Conservation (phyloP, 805 yeast species). For the Teunomyces aglyptinius region DNA sequence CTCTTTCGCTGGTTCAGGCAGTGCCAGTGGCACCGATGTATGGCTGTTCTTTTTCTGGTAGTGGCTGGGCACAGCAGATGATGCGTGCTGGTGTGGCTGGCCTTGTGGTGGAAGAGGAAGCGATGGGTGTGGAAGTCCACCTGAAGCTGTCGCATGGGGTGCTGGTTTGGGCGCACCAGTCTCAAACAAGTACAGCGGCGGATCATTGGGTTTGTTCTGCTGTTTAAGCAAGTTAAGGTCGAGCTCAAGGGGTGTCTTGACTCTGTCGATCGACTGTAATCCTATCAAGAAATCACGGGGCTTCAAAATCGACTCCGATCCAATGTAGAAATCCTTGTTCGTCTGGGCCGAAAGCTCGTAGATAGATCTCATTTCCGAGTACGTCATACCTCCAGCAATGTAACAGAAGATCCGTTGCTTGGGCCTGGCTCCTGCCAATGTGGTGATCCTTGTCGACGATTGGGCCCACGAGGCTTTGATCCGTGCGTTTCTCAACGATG, state of each 20-base stretch:
- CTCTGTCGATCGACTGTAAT: slow-evolving; percentile 38
- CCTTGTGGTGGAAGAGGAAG: slow-evolving; percentile 16
- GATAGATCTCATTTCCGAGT: slow-evolving; percentile 73
- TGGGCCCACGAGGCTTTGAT: slow-evolving; percentile 80
- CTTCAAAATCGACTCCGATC: slow-evolving; percentile 71
- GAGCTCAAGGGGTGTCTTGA: slow-evolving; percentile 40
- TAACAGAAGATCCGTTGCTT: slow-evolving; percentile 75
- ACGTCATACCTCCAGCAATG: slow-evolving; percentile 87
- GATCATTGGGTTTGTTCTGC: slow-evolving; percentile 28
- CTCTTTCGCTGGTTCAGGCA: slow-evolving; percentile 21
- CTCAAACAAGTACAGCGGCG: slow-evolving; percentile 46
- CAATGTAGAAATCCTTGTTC: slow-evolving; percentile 75
- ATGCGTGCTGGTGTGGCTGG: slow-evolving; percentile 4
- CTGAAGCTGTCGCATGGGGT: not conserved
- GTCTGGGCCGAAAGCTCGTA: slow-evolving; percentile 63
- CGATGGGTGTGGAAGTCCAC: not conserved
- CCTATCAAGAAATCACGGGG: slow-evolving; percentile 50
- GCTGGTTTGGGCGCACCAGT: slow-evolving; percentile 20
- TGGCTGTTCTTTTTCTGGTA: slow-evolving; percentile 21
- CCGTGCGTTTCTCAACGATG: slow-evolving; percentile 64
- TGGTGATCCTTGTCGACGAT: slow-evolving; percentile 15
- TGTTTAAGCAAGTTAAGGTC: slow-evolving; percentile 37
- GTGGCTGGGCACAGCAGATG: slow-evolving; percentile 20
- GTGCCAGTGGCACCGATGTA: slow-evolving; percentile 5
- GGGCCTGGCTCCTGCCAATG: slow-evolving; percentile 13